Base-by-base conservation (phyloP, 495 filamentous ascomycete species). In the Penicillium cataractarum region DNA sequence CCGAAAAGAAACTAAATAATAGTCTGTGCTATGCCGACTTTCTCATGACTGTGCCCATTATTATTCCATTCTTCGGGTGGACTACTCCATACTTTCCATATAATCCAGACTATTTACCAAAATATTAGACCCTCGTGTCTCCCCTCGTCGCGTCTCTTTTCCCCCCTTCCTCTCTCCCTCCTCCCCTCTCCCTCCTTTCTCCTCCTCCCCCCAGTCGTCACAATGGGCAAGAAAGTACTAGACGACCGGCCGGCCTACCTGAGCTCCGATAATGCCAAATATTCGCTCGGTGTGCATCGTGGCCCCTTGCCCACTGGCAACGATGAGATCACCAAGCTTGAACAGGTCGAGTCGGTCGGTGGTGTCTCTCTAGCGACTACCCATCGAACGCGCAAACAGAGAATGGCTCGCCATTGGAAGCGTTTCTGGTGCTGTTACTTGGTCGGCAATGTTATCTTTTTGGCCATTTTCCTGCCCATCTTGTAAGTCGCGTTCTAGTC, bases 371-470 rank as follows among this genome's bases (percentile, higher is more conserved):
- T 79, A 19, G 74, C 71, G 32, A 73, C 66, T 13, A 65, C 54
- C 22, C 58, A 71, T 27, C 61, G 65, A 49, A 76, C 70, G 55
- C 62, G 55, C 17, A 63, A 53, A 9, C 67, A 76, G 51, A 71
- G 65, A n/a, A 42, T 77, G 2, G 57, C 68, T 3, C 71, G 71
- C 22, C 77, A 80, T 63, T 80, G 74, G 67, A 71, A 69, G 44
- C 73, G 77, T n/a, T 80, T 78, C 64, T 80, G 76, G 76, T 78
- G 71, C 73, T 76, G 55, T 64, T 78, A 68, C 26, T 46, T 64
- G 8, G 51, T 68, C 35, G 65, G 65, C 24, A 68, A 68, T 65
- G 55, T 68, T 12, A 68, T 68, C 35, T 71, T 71, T 60, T 55
- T 71, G 21, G 69, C 74, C 7, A 75, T 81, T 48, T 74, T 81